Evolutionary conservation across 768 basidiomycete species (phyloP), one percentile per base, ranked within the genome.

Genomic region (Lactarius tabidus): DNA sequence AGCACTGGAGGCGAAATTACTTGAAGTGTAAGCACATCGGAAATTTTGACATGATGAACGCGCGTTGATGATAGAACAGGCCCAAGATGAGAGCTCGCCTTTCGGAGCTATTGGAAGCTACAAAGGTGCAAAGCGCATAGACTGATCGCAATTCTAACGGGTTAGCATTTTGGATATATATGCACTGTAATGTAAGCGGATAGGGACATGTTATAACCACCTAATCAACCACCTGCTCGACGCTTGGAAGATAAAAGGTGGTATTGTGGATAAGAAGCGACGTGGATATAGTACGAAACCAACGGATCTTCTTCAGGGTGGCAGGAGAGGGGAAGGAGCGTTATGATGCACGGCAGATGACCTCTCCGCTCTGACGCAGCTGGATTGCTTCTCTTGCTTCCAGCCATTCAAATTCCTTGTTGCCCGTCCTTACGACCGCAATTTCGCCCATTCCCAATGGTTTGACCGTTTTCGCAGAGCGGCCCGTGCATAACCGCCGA

Each of bases 371-470:
- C 9, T 95, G 67, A 58, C 85, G 86, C 72, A 93, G 73, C 75
- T 85, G 80, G 72, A 96, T 75, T 6, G 96, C 96, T 75, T 99
- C 95, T 75, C 95, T 81, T 7, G 94, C 95, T 75, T 99, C 96
- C 71, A 97, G 69, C 87, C 91, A 98, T 72, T 89, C 87, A 66
- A 90, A 79, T 73, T 90, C 86, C 77, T 78, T 84, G 71, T 80
- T 82, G 69, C 80, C 81, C 57, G 90, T 93, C 75, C 79, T 82
- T 20, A 99, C 85, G 12, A 98, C 84, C 26, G 91, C 90, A 69
- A 98, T 85, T 79, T 99, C 97, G 20, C 97, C 95, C 81, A 98
- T 85, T 0, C 89, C 88, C 60, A 98, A 79, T 0, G 95, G 93
- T 65, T 85, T 85, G 15, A 97, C 82, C 12, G 85, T 87, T 73